Evolutionary conservation across 2,329 filamentous ascomycete genomes (phyloP).

Genomic region (Ciborinia camelliae): DNA sequence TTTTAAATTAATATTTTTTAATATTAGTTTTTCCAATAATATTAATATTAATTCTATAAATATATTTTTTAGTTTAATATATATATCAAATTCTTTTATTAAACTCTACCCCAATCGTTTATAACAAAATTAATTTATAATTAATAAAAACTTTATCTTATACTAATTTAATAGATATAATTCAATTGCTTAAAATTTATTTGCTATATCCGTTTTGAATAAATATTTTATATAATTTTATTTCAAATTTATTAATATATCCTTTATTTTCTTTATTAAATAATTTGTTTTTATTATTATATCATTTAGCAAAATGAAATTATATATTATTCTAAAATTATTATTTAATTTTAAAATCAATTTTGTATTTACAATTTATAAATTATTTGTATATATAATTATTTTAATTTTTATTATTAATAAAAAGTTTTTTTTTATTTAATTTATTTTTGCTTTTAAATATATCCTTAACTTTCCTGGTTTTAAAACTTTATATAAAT

Average conservation of each 20-base stretch:
- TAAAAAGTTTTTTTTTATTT: neutral
- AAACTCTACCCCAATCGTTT: neutral
- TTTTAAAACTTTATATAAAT: neutral
- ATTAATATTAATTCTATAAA: neutral
- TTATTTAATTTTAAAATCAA: neutral
- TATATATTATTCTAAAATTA: neutral
- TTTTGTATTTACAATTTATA: neutral
- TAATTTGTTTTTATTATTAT: neutral
- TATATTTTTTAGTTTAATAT: neutral
- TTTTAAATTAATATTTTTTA: neutral
- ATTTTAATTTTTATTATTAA: neutral
- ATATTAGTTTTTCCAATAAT: neutral
- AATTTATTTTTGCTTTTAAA: neutral
- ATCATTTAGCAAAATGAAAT: neutral
- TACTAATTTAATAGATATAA: neutral
- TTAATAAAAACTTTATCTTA: neutral
- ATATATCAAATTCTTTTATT: neutral
- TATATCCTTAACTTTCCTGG: neutral
- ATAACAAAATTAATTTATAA: neutral
- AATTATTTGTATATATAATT: neutral
- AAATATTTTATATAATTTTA: neutral
- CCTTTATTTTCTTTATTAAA: neutral
- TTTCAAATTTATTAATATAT: neutral
- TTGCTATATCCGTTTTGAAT: neutral
- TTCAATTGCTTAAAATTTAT: neutral